Conservation (phyloP, 768 basidiomycete species). For the Leccinum fibrillosum region DNA sequence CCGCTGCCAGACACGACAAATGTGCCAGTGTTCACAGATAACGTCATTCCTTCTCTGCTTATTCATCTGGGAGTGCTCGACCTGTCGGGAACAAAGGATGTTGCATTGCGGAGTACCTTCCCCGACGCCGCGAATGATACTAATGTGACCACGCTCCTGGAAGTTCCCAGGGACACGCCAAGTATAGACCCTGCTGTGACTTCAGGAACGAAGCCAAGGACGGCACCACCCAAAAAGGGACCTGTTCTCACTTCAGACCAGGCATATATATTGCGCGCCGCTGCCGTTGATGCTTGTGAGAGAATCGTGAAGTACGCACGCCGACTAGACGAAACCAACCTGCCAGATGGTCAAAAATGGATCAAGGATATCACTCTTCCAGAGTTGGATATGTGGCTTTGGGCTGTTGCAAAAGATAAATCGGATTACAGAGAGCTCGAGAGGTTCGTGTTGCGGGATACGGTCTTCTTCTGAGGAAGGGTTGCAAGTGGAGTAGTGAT, state of each 20-base stretch:
- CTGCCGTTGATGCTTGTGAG: constrained; percentile 78
- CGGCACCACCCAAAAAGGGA: constrained; percentile 37
- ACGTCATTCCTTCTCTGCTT: constrained; percentile 80
- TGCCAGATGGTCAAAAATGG: constrained; percentile 40
- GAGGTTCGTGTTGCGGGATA: constrained; percentile 64
- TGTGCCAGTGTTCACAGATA: constrained; percentile 74
- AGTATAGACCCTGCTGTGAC: constrained; percentile 2
- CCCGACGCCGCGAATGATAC: constrained; percentile 41
- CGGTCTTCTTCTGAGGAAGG: constrained; percentile 58
- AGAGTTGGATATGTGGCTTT: constrained; percentile 75
- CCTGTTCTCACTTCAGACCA: constrained; percentile 58
- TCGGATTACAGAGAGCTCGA: constrained; percentile 63
- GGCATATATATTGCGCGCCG: constrained; percentile 71
- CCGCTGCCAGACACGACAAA: constrained; percentile 57
- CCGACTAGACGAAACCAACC: constrained; percentile 21
- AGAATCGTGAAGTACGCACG: constrained; percentile 56
- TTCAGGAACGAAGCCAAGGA: constrained; percentile 16
- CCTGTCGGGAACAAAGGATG: constrained; percentile 44
- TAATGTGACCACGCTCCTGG: constrained; percentile 41
- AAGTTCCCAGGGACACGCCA: constrained; percentile 16
- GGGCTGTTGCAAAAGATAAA: constrained; percentile 78
- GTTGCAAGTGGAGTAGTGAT: not conserved
- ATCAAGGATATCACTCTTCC: constrained; percentile 55
- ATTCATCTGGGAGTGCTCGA: constrained; percentile 75
- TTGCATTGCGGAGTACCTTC: constrained; percentile 47